These are phyloP conservation scores for Oryza glumipatula DNA, from an alignment of 176 grass and related monocot species.

Conservation along the genomic window DNA sequence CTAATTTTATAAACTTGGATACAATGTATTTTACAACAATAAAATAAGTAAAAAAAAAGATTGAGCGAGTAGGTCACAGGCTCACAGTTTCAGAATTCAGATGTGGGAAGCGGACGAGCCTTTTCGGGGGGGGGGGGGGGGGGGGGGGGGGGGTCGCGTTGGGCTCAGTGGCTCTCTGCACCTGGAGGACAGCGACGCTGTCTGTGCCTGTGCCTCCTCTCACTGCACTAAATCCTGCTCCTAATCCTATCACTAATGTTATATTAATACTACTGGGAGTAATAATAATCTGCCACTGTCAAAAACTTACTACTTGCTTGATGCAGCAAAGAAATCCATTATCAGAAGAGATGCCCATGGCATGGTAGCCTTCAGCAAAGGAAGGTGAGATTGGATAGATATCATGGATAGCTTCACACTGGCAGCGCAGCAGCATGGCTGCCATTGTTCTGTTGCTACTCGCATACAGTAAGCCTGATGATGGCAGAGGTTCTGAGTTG, in stretches of 20 bases:
- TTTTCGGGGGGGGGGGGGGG: neutral
- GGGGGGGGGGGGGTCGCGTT: neutral
- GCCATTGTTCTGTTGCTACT: neutral
- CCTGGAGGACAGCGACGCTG: no score
- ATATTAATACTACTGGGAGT: no score
- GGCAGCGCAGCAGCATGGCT: neutral
- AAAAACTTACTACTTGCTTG: neutral
- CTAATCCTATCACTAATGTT: neutral
- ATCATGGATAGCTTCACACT: neutral
- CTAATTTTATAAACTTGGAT: no score
- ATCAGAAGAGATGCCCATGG: neutral
- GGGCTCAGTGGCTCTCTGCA: neutral
- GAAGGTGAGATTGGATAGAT: neutral
- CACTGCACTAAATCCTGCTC: constrained; percentile 9
- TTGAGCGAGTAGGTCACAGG: neutral
- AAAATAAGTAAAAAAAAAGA: no score
- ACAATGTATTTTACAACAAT: no score
- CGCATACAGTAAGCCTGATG: neutral
- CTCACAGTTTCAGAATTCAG: constrained; percentile 29
- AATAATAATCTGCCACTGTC: no score
- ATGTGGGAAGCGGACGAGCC: neutral
- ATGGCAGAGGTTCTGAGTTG: neutral
- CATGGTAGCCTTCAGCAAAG: neutral
- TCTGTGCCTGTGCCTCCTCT: neutral
- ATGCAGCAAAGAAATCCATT: neutral